Evolutionary conservation across 2,329 filamentous ascomycete genomes (phyloP), one percentile per base, ranked within the genome.

Genomic region (Neonectria faginata): DNA sequence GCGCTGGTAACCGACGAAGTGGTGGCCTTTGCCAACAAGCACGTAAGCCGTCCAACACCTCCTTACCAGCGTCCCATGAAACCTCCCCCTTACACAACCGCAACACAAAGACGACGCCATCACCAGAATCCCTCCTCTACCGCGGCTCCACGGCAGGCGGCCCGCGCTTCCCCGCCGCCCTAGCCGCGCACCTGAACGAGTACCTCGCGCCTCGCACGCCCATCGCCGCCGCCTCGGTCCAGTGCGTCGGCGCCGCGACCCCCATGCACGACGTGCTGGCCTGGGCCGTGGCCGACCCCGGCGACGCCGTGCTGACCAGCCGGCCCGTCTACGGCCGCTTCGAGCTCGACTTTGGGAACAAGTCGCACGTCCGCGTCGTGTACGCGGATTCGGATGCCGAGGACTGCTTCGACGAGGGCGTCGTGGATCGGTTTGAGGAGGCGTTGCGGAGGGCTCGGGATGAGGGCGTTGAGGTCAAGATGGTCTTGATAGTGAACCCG

Each of bases 401-500:
- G 2, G 81, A 84, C 2, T 76, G 74, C 6, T 83, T 86, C 53
- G 79, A 82, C 62, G 81, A 81, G 1, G 63, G 73, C 4, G 81
- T 81, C 1, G 78, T 86, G 0, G 74, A 74, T 4, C 77, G 77
- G 36, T 87, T 85, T 51, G 83, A 86, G 67, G 70, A 79, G 12
- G 81, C 83, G 0, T 60, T 80, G 50, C 53, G 80, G 5, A 59
- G 77, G 5, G 74, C 78, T 0, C 76, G 77, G 11, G 68, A 75
- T 2, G 69, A 67, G 0, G 83, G 82, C 0, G 73, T 80, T 4
- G 74, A 72, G 12, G 78, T 86, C 42, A 78, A 76, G 53, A 84
- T 81, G 1, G 57, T 88, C 39, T 78, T 87, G 70, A 79, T 88
- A 2, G 83, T 84, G 54, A 84, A 87, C 60, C 83, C 84, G 3